Base-by-base conservation (phyloP, 768 basidiomycete genomes). In the Stropharia rugosoannulata region DNA sequence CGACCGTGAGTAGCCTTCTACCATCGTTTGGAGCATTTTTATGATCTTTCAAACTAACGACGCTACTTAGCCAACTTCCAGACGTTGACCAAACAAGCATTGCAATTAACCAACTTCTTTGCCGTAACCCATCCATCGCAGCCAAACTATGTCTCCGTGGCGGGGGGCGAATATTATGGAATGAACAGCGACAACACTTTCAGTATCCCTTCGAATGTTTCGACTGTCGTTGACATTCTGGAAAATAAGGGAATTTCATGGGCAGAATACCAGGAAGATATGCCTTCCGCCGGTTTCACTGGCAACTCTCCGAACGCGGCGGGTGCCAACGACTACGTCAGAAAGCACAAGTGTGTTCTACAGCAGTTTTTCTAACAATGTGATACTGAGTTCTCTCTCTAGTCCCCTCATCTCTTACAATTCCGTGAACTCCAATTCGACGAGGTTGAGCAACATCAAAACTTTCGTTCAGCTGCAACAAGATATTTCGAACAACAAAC, bases 381-480 rank as follows among this genome's bases (percentile, higher is more conserved):
- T 18, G 15, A 6, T 19, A 29, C 44, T 38, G 22, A 13, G 13
- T 22, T 22, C 8, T 57, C 19, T n/a, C 22, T 15, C 52, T 42
- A 70, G 67, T 62, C 82, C 82, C 2, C 64, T 77, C 48, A 70
- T 80, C 37, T 70, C 84, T 52, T 82, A 66, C 66, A 73, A 85
- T 64, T 80, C 80, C 0, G 70, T 86, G 29, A 32, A 32, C 29
- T 73, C 78, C 2, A 64, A 67, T 25, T 73, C 75, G 1, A 60
- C 66, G 0, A 80, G 85, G 40, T 67, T 71, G 11, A 59, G 62
- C 11, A 75, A 77, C 27, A 74, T 80, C 49, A 75, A 85, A 37
- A 86, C 82, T 66, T 86, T 85, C 65, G 85, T 85, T 55, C 76
- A 85, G 64, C 83, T 87, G 57, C 77, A 80, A 9, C 69, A 72